These are phyloP conservation scores for Knoxia roxburghii DNA, from an alignment of 257 asterid genomes.

Conservation along the genomic window DNA sequence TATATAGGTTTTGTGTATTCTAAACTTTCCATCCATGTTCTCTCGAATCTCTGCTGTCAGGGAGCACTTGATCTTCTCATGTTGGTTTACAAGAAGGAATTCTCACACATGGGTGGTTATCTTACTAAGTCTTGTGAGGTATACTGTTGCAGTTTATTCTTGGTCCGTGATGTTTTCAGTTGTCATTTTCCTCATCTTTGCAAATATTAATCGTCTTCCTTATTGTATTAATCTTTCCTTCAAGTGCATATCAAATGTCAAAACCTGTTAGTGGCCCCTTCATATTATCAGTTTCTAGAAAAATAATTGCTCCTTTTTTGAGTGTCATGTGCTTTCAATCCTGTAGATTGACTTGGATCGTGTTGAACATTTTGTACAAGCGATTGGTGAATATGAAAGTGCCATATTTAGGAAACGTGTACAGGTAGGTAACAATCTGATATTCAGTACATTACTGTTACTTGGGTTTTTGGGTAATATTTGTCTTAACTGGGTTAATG, in stretches of 20 bases:
- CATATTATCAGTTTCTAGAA: not conserved
- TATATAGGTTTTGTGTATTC: not conserved
- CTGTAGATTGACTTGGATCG: slow-evolving; percentile 49
- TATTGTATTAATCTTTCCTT: not conserved
- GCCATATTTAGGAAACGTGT: slow-evolving; percentile 44
- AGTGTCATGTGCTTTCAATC: not conserved
- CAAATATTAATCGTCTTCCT: not conserved
- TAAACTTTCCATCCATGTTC: not conserved
- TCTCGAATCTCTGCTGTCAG: slow-evolving; percentile 21
- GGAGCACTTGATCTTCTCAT: slow-evolving; percentile 61
- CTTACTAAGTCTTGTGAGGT: slow-evolving; percentile 53
- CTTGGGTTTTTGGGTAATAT: not conserved
- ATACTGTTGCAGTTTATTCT: slow-evolving; percentile 6
- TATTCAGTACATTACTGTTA: not conserved
- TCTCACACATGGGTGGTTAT: slow-evolving; percentile 55
- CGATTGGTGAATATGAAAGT: slow-evolving; percentile 43
- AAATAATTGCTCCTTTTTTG: slow-evolving; percentile 1
- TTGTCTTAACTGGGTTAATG: not conserved
- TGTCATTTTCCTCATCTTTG: not conserved
- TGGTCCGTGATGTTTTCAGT: not conserved
- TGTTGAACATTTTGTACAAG: slow-evolving; percentile 46
- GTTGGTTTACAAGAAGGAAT: slow-evolving; percentile 50
- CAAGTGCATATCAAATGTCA: not conserved
- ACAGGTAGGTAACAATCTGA: slow-evolving; percentile 33
- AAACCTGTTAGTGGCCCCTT: not conserved